These are phyloP conservation scores for Pseudofabraea citricarpa DNA, from an alignment of 2,329 filamentous ascomycete genomes.

Conservation along the genomic window DNA sequence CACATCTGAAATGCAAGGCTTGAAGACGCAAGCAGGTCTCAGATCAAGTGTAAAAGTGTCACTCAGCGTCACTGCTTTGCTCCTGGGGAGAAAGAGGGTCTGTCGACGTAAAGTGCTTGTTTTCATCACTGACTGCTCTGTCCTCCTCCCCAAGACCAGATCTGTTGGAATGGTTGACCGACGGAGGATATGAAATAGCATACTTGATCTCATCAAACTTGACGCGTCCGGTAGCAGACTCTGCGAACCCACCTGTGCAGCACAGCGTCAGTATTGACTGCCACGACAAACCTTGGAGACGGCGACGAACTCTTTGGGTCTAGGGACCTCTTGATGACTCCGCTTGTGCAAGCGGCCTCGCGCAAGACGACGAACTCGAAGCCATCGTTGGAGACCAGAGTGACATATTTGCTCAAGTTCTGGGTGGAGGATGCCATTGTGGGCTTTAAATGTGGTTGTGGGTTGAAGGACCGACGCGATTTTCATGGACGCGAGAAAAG, in stretches of 20 bases:
- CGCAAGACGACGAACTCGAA: slow-evolving; percentile 73
- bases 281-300: slow-evolving; percentile 10
- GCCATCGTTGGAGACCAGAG: slow-evolving; percentile 69
- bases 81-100: slow-evolving; percentile 22
- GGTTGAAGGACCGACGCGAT: background rate
- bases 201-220: slow-evolving; percentile 72
- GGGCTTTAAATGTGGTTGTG: background rate
- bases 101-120: slow-evolving; percentile 19
- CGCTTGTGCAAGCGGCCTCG: slow-evolving; percentile 64
- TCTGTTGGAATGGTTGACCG: background rate
- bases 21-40: slow-evolving; percentile 33
- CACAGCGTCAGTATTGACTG: slow-evolving; percentile 3
- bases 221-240: slow-evolving; percentile 60
- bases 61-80: slow-evolving; percentile 25
- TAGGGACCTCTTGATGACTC: slow-evolving; percentile 70
- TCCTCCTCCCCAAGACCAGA: slow-evolving; percentile 1
- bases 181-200: too few species aligned
- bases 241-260: slow-evolving; percentile 54
- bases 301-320: slow-evolving; percentile 55
- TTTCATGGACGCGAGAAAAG: background rate
- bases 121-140: slow-evolving; percentile 26
- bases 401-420: slow-evolving; percentile 72
- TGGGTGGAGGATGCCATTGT: slow-evolving; percentile 12
- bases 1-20: too few species aligned
- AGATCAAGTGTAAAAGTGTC: slow-evolving; percentile 60